Evolutionary conservation across 257 asterid species (phyloP).

Genomic region (Parsonsia alboflavescens): DNA sequence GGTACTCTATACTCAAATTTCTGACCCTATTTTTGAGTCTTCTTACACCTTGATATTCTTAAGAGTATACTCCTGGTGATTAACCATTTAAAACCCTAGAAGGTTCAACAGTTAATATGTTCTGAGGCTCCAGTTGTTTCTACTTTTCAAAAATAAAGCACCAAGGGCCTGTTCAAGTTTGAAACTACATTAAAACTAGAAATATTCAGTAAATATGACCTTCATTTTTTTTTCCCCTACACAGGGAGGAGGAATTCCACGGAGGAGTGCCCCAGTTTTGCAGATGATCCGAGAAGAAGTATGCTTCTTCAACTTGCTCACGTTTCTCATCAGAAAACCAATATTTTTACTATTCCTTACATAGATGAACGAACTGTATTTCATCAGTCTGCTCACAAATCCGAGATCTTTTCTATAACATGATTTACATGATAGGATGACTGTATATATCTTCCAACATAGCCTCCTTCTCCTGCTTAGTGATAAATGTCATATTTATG

Average conservation of each 20-base stretch:
- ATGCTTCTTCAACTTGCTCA: constrained; percentile 28
- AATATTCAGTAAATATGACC: constrained; percentile 6
- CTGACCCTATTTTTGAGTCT: not conserved
- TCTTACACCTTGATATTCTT: not conserved
- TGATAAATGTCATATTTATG: not conserved
- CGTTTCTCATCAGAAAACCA: constrained; percentile 2
- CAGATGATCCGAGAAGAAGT: constrained; percentile 87
- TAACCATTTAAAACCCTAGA: not conserved
- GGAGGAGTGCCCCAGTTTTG: constrained; percentile 86
- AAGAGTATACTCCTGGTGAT: not conserved
- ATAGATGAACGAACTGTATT: not conserved
- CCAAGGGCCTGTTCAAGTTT: not conserved
- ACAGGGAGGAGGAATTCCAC: constrained; percentile 94
- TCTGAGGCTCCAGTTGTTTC: not conserved
- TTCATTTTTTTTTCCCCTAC: constrained; percentile 16
- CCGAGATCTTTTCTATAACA: not conserved
- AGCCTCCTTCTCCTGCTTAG: not conserved
- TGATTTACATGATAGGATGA: not conserved
- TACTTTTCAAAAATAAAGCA: not conserved
- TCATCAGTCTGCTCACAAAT: not conserved
- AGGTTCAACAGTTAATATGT: not conserved
- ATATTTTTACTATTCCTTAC: not conserved
- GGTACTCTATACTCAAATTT: not conserved
- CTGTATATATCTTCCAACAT: not conserved
- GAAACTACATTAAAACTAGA: not conserved